Conservation (phyloP, 2,329 filamentous ascomycete species). For the Phialophora expanda region DNA sequence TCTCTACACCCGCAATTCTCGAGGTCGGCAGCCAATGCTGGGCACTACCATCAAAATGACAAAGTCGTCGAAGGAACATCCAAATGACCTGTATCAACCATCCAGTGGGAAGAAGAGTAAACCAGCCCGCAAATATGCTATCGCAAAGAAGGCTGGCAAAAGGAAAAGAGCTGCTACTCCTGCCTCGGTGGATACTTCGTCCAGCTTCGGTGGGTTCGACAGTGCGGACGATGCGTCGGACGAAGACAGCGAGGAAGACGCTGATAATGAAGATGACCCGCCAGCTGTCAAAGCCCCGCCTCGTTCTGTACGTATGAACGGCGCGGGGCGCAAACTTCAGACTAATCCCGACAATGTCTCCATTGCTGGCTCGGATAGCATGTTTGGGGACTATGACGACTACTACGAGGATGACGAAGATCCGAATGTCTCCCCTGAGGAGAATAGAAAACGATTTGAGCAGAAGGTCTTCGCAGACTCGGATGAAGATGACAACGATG, state of each 20-base stretch:
- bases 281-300: slow-evolving; percentile 51
- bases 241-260: slow-evolving; percentile 44
- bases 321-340: slow-evolving; percentile 48
- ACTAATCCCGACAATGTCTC: slow-evolving; percentile 23
- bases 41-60: slow-evolving; percentile 26
- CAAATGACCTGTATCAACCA: slow-evolving; percentile 29
- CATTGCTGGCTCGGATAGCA: slow-evolving; percentile 31
- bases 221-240: slow-evolving; percentile 39
- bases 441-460: slow-evolving; percentile 37
- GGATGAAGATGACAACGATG: slow-evolving; percentile 45
- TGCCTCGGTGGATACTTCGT: slow-evolving; percentile 23
- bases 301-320: slow-evolving; percentile 48
- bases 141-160: slow-evolving; percentile 26
- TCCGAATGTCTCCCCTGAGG: slow-evolving; percentile 31
- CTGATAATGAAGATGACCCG: slow-evolving; percentile 53
- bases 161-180: slow-evolving; percentile 29
- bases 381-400: slow-evolving; percentile 32
- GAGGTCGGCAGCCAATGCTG: slow-evolving; percentile 35
- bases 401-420: slow-evolving; percentile 34
- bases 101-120: slow-evolving; percentile 28
- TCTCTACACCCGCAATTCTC: slow-evolving; percentile 31
- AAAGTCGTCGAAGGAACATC: slow-evolving; percentile 27
- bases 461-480: slow-evolving; percentile 38
- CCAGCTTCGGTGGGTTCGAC: slow-evolving; percentile 28
- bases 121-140: slow-evolving; percentile 12